Evolutionary conservation across 1,139 yeast genomes (phyloP).

Genomic region (Nakaseomyces kungkrabaensis): DNA sequence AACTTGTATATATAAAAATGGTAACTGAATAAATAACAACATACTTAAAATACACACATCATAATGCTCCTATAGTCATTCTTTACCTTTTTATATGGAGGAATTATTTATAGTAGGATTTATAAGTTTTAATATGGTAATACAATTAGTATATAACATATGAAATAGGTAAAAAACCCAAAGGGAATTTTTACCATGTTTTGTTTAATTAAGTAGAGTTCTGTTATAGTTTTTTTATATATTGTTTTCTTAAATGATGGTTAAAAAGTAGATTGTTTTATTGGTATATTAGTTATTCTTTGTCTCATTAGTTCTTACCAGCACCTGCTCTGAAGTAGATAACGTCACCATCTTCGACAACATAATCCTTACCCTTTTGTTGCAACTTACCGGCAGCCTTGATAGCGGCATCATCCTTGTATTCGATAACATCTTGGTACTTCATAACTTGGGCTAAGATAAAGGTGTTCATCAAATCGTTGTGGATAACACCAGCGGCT

Average conservation of each 20-base stretch:
- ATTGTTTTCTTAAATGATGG: neutral
- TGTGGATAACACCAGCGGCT: constrained; percentile 82
- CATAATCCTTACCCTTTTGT: constrained; percentile 95
- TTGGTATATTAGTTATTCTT: neutral
- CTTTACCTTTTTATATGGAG: too few species aligned
- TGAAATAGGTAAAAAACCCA: neutral
- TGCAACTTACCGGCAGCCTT: constrained; percentile 88
- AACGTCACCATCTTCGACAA: constrained; percentile 84
- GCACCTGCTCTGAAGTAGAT: constrained; percentile 95
- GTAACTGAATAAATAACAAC: too few species aligned
- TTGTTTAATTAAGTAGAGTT: neutral
- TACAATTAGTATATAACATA: neutral
- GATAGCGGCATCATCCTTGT: constrained; percentile 74
- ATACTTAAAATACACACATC: too few species aligned
- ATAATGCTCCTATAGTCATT: too few species aligned
- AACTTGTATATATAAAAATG: neutral
- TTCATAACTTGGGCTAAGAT: constrained; percentile 78
- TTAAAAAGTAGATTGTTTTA: neutral
- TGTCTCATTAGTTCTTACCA: constrained; percentile 54
- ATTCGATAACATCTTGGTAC: constrained; percentile 72
- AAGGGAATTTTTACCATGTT: neutral
- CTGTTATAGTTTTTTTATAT: neutral
- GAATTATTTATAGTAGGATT: neutral
- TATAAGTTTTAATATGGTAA: neutral
- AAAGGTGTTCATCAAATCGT: constrained; percentile 69